phyloP scores from a whole-genome alignment of 2,329 filamentous ascomycete genomes.

The Pseudopyrenochaeta lycopersici region DNA sequence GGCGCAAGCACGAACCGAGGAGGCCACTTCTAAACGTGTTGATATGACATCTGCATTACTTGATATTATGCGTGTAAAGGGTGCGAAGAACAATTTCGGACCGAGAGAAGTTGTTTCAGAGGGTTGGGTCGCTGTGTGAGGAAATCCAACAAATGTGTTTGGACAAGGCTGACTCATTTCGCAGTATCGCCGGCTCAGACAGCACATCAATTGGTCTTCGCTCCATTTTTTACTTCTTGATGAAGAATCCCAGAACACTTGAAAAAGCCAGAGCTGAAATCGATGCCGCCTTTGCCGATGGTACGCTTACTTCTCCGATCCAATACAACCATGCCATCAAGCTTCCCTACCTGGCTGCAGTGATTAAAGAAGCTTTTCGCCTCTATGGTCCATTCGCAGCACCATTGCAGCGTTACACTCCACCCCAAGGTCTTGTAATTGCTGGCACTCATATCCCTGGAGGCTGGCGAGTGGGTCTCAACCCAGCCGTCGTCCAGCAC shows the following conservation, averaged over 20 bases:
- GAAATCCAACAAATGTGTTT: conserved; percentile 15
- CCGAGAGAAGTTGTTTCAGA: conserved; percentile 39
- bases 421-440: conserved; percentile 68
- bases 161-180: conserved; percentile 1
- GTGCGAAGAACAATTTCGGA: conserved; percentile 40
- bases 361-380: conserved; percentile 79
- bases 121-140: conserved; percentile 41
- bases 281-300: conserved; percentile 20
- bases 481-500: conserved; percentile 77
- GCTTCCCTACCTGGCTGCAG: conserved; percentile 77
- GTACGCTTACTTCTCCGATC: conserved; percentile 18
- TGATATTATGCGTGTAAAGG: conserved; percentile 38
- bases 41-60: conserved; percentile 44
- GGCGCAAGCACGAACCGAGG: conserved; percentile 15
- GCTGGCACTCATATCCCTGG: conserved; percentile 69
- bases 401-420: conserved; percentile 76
- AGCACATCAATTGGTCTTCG: conserved; percentile 48
- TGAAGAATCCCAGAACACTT: conserved; percentile 40
- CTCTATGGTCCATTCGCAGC: conserved; percentile 77
- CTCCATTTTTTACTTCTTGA: conserved; percentile 50
- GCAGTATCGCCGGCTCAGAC: conserved; percentile 46
- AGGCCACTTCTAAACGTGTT: conserved; percentile 22
- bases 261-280: conserved; percentile 22
- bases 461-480: conserved; percentile 77
- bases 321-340: conserved; percentile 62